These are phyloP conservation scores for Penicillium coprophilum DNA, from an alignment of 495 filamentous ascomycete species.

Conservation along the genomic window DNA sequence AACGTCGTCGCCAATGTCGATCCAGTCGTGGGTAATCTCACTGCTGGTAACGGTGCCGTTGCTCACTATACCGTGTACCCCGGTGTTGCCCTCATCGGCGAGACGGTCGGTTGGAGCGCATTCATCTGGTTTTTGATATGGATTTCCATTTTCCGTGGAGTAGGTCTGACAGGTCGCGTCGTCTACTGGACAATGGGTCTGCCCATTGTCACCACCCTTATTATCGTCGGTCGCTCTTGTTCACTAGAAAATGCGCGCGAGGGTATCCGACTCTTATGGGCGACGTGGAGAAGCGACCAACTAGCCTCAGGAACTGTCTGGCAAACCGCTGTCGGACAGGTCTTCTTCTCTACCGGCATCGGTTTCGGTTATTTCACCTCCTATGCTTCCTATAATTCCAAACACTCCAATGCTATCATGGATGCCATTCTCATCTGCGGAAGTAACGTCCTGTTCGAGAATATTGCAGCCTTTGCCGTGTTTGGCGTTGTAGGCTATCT, in stretches of 20 bases:
- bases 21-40: constrained; percentile 25
- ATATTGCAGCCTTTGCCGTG: constrained; percentile 42
- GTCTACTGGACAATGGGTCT: constrained; percentile 47
- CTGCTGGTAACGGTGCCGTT: constrained; percentile 17
- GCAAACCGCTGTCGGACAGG: constrained; percentile 31
- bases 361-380: constrained; percentile 32
- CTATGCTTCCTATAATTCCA: constrained; percentile 29
- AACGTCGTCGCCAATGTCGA: constrained; percentile 33
- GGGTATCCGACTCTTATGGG: constrained; percentile 32
- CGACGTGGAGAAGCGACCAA: constrained; percentile 25
- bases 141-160: constrained; percentile 41
- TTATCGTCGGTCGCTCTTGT: constrained; percentile 35
- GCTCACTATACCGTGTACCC: constrained; percentile 26
- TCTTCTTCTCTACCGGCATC: constrained; percentile 30
- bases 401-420: constrained; percentile 39
- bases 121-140: constrained; percentile 44
- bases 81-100: constrained; percentile 27
- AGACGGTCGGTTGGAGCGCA: constrained; percentile 40
- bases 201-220: constrained; percentile 41
- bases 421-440: constrained; percentile 39
- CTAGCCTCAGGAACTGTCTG: constrained; percentile 29
- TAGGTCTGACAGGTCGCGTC: constrained; percentile 41
- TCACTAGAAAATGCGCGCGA: constrained; percentile 35
- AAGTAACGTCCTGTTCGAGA: constrained; percentile 42
- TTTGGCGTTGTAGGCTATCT: constrained; percentile 44